phyloP scores from a whole-genome alignment of 2,329 filamentous ascomycete species.

The Intubia oerlemansii region DNA sequence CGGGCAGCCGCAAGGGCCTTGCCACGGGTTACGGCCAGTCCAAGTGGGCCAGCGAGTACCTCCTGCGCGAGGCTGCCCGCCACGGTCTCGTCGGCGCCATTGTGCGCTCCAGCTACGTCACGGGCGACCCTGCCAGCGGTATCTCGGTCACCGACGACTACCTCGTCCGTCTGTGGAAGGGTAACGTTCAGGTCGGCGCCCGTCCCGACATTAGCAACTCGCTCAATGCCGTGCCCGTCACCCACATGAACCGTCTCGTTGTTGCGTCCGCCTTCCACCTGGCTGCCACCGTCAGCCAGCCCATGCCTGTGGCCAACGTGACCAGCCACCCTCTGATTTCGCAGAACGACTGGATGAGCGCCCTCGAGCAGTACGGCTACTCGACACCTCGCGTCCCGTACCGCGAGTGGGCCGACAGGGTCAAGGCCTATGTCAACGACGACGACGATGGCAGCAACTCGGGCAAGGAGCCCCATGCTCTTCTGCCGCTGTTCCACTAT shows the following conservation, averaged over 20 bases:
- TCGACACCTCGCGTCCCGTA: slow-evolving; percentile 45
- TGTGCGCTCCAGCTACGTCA: slow-evolving; percentile 68
- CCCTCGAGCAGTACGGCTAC: slow-evolving; percentile 55
- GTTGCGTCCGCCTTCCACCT: slow-evolving; percentile 49
- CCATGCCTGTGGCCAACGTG: slow-evolving; percentile 47
- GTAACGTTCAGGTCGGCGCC: slow-evolving; percentile 56
- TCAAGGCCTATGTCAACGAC: slow-evolving; percentile 36
- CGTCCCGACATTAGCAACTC: slow-evolving; percentile 67
- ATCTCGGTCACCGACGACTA: slow-evolving; percentile 75
- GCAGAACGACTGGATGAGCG: slow-evolving; percentile 56
- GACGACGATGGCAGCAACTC: slow-evolving; percentile 35
- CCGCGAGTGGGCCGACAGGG: slow-evolving; percentile 29
- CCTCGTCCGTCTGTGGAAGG: slow-evolving; percentile 67
- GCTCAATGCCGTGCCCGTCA: slow-evolving; percentile 75
- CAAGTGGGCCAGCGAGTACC: slow-evolving; percentile 59
- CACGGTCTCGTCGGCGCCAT: slow-evolving; percentile 58
- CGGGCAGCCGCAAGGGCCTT: slow-evolving; percentile 54
- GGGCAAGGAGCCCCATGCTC: slow-evolving; percentile 40
- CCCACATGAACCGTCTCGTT: slow-evolving; percentile 63
- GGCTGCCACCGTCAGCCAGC: slow-evolving; percentile 13
- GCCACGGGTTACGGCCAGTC: slow-evolving; percentile 78
- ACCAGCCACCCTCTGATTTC: slow-evolving; percentile 60
- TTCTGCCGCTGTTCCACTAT: slow-evolving; percentile 58
- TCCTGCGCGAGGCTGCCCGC: slow-evolving; percentile 58
- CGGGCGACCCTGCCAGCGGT: slow-evolving; percentile 50